Percentiles rank a stretch among this genome's conserved stretches.
Conservation (phyloP, 1,139 yeast species). For the Hyphopichia fennica region DNA sequence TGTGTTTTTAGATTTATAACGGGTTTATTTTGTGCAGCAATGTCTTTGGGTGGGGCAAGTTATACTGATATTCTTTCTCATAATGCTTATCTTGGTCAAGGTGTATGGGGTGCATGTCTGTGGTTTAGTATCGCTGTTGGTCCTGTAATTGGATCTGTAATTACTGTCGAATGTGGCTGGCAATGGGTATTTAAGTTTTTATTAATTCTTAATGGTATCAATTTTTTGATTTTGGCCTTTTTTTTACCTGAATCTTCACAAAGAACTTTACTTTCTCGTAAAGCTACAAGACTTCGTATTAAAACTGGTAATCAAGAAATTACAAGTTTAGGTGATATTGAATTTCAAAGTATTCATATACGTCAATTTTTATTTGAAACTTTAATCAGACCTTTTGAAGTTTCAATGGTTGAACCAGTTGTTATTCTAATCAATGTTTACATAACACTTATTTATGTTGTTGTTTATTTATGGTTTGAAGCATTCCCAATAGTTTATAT, state of each 20-base stretch:
- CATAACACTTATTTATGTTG: slow-evolving; percentile 30
- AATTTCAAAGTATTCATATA: slow-evolving; percentile 26
- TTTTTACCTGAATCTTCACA: slow-evolving; percentile 54
- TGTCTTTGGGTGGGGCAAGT: slow-evolving; percentile 43
- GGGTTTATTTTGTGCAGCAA: slow-evolving; percentile 42
- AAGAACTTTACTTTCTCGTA: slow-evolving; percentile 43
- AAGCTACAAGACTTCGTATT: slow-evolving; percentile 47
- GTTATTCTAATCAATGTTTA: slow-evolving; percentile 30
- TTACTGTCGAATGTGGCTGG: slow-evolving; percentile 33
- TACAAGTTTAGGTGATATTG: slow-evolving; percentile 44
- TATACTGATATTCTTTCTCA: slow-evolving; percentile 12
- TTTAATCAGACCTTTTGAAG: slow-evolving; percentile 32
- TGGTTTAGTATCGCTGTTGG: neutral
- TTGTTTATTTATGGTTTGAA: slow-evolving; percentile 35
- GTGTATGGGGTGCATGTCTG: neutral
- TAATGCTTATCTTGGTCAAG: neutral
- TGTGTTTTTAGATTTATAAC: slow-evolving; percentile 41
- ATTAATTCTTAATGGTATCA: slow-evolving; percentile 32
- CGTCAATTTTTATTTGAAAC: slow-evolving; percentile 21
- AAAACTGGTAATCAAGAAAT: slow-evolving; percentile 42
- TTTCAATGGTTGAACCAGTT: slow-evolving; percentile 31
- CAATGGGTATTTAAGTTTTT: slow-evolving; percentile 49
- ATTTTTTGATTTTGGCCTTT: slow-evolving; percentile 29
- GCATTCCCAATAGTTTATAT: slow-evolving; percentile 31
- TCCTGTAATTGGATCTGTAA: slow-evolving; percentile 31